phyloP scores from a whole-genome alignment of 1,139 yeast species.

The Hemisphaericaspora lyxosophila region DNA sequence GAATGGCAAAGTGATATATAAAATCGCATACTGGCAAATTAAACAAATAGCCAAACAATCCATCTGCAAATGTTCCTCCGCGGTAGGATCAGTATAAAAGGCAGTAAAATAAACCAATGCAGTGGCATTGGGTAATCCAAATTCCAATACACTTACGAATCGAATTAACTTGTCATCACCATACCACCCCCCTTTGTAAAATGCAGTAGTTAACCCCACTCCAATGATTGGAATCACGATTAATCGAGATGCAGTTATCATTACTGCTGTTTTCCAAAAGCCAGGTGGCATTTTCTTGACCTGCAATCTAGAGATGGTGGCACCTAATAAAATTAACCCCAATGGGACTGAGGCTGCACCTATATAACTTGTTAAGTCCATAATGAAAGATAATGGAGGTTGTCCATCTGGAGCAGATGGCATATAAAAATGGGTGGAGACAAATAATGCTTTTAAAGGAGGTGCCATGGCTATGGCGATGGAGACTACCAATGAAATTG shows the following conservation, averaged over 20 bases:
- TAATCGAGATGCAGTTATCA: slow-evolving; percentile 35
- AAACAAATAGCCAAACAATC: slow-evolving; percentile 77
- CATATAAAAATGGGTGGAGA: slow-evolving; percentile 30
- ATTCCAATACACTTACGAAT: slow-evolving; percentile 72
- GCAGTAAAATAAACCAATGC: slow-evolving; percentile 82
- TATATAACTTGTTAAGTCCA: slow-evolving; percentile 75
- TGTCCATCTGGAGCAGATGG: slow-evolving; percentile 77
- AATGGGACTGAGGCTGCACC: slow-evolving; percentile 90
- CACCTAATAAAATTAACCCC: slow-evolving; percentile 79
- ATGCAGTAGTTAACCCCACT: slow-evolving; percentile 45
- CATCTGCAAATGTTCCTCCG: slow-evolving; percentile 68
- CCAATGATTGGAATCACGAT: slow-evolving; percentile 46
- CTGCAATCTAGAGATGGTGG: slow-evolving; percentile 74
- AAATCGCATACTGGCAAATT: slow-evolving; percentile 63
- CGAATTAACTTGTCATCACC: slow-evolving; percentile 50
- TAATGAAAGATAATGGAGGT: slow-evolving; percentile 80
- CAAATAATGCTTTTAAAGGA: slow-evolving; percentile 80
- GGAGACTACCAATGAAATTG: slow-evolving; percentile 61
- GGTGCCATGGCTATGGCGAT: slow-evolving; percentile 78
- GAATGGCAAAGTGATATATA: slow-evolving; percentile 65
- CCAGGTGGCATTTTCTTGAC: slow-evolving; percentile 62
- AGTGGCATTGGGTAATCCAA: slow-evolving; percentile 86
- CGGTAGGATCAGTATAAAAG: slow-evolving; percentile 66
- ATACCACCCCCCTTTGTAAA: slow-evolving; percentile 46
- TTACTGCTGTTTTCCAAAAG: slow-evolving; percentile 61